Evolutionary conservation across 2,329 filamentous ascomycete species (phyloP), one percentile per base, ranked within the genome.

Genomic region (Coleophoma cylindrospora): DNA sequence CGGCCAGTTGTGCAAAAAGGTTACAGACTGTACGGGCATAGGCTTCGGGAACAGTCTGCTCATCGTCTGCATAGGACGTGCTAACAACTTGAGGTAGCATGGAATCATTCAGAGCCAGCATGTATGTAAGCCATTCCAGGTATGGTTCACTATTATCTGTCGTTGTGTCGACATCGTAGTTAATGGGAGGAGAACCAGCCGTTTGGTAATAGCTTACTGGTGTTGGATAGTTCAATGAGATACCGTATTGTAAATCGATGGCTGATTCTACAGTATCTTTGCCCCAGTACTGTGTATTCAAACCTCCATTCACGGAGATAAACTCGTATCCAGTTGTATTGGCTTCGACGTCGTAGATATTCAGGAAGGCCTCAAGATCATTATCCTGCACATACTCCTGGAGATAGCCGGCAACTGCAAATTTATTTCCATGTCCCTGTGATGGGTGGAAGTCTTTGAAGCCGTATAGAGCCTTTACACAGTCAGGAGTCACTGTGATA

Each of bases 51-150:
- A 87, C 72, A 1, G 76, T 75, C 61, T 85, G 80, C 65, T 87
- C 84, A 50, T 80, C 74, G 49, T 87, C 84, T 45, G 80, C 83
- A 61, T 87, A 87, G 0, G 81, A 85, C 11, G 80, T 83, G 48
- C 74, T 79, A 61, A 87, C 76, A 12, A 83, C 77, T 44, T 80
- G 75, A 0, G 84, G 83, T 2, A 87, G 69, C 7, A 70, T 62
- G 1, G 66, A 59, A 52, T 77, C 66, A 34, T 64, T 59, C 52
- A 79, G 75, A 1, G 67, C 63, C 1, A 83, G 71, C 4, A 85
- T 63, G 63, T 79, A 77, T 45, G 76, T 72, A 5, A 86, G 70
- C 70, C 77, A 86, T 10, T 72, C 72, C 1, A 86, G 69, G 63
- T 86, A 87, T 0, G 83, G 83, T 67, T 89, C 85, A 63, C 87